phyloP scores from a whole-genome alignment of 306 rosid species.

The Crotalaria pallida region DNA sequence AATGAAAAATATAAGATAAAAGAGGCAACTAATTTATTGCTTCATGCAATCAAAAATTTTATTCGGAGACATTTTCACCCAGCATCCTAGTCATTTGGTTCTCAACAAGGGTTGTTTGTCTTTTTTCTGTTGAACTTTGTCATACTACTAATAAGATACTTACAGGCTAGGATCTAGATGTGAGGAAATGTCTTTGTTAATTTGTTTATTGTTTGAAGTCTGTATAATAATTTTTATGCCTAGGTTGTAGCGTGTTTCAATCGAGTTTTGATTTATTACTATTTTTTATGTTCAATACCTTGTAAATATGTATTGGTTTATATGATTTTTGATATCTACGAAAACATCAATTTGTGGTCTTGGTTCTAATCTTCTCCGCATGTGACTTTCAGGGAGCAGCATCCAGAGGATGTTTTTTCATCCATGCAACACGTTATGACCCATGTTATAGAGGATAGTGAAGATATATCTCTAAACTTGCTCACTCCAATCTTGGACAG shows the following conservation, averaged over 20 bases:
- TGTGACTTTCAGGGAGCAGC: slow-evolving; percentile 57
- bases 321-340: background rate
- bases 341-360: background rate
- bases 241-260: background rate
- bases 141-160: background rate
- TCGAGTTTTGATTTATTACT: background rate
- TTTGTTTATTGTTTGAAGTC: background rate
- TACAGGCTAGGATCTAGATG: background rate
- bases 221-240: background rate
- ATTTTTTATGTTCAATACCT: background rate
- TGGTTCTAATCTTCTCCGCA: slow-evolving; percentile 7
- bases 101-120: too few species aligned
- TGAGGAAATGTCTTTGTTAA: background rate
- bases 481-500: slow-evolving; percentile 65
- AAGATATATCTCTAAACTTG: slow-evolving; percentile 61
- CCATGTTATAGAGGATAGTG: slow-evolving; percentile 90
- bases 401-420: slow-evolving; percentile 61
- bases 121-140: background rate
- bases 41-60: background rate
- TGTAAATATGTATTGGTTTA: background rate
- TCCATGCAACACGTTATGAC: slow-evolving; percentile 81
- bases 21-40: slow-evolving; percentile 3
- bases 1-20: background rate
- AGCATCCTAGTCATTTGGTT: background rate
- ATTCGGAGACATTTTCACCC: background rate